Evolutionary conservation across 306 rosid genomes (phyloP).

Genomic region (Myrica gale): DNA sequence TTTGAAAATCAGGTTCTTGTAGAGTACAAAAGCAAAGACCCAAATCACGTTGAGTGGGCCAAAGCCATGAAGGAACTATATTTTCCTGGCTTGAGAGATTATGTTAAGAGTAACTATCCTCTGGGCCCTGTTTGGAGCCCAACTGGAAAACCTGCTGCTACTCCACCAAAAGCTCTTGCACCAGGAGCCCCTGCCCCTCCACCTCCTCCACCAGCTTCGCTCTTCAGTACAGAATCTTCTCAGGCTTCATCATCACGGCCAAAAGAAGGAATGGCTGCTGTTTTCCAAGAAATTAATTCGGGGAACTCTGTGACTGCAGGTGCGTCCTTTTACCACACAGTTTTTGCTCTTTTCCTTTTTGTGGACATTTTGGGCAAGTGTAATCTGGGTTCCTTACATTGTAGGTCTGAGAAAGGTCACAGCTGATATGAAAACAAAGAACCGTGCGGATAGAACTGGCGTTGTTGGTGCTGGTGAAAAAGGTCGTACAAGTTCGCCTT

Average conservation of each 20-base stretch:
- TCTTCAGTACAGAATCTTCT: slow-evolving; percentile 70
- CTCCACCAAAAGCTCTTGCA: slow-evolving; percentile 59
- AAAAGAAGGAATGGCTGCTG: slow-evolving; percentile 90
- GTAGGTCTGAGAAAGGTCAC: slow-evolving; percentile 91
- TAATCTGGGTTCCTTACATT: slow-evolving; percentile 18
- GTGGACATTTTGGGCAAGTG: slow-evolving; percentile 14
- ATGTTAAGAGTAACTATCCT: slow-evolving; percentile 76
- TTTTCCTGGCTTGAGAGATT: slow-evolving; percentile 89
- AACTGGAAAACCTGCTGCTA: slow-evolving; percentile 60
- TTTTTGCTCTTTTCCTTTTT: slow-evolving; percentile 15
- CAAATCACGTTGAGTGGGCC: slow-evolving; percentile 94
- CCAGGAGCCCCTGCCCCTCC: slow-evolving; percentile 73
- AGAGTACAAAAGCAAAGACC: slow-evolving; percentile 81
- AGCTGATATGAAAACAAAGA: slow-evolving; percentile 87
- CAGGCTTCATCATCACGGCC: slow-evolving; percentile 84
- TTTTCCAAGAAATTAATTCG: slow-evolving; percentile 69
- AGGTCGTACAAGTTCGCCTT: slow-evolving; percentile 46
- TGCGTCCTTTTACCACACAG: slow-evolving; percentile 26
- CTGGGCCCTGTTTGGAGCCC: slow-evolving; percentile 90
- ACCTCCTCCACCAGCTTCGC: slow-evolving; percentile 84
- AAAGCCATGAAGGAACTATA: slow-evolving; percentile 94
- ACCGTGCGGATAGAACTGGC: slow-evolving; percentile 79
- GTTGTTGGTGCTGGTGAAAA: slow-evolving; percentile 58
- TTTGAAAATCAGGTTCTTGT: slow-evolving; percentile 73
- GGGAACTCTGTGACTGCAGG: slow-evolving; percentile 77